These are phyloP conservation scores for Annulohypoxylon stygium DNA, from an alignment of 495 filamentous ascomycete genomes.

Conservation along the genomic window DNA sequence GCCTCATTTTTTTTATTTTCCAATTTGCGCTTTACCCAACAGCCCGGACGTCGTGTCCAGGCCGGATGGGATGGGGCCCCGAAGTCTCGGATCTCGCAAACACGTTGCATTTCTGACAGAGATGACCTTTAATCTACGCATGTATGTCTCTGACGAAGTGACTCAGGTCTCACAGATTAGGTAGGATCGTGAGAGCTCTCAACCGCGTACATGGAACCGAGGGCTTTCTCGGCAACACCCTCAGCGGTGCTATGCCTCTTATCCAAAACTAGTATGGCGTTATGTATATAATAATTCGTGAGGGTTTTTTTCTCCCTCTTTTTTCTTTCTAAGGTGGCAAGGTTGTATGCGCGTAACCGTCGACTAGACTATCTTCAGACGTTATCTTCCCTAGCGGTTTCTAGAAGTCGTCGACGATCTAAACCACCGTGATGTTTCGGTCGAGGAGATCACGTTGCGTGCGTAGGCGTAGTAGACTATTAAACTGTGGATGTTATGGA, in stretches of 20 bases:
- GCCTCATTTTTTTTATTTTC: slow-evolving; percentile 2
- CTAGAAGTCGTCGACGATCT: slow-evolving; percentile 18
- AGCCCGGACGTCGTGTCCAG: slow-evolving; percentile 37
- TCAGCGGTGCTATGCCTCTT: slow-evolving; percentile 30
- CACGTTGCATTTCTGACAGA: slow-evolving; percentile 45
- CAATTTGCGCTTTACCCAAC: slow-evolving; percentile 1
- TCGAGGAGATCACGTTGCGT: slow-evolving; percentile 24
- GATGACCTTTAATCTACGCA: slow-evolving; percentile 38
- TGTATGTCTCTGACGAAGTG: slow-evolving; percentile 41
- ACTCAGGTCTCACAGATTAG: slow-evolving; percentile 43
- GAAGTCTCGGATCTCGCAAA: slow-evolving; percentile 44
- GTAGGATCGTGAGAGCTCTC: slow-evolving; percentile 44
- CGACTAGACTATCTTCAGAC: slow-evolving; percentile 21
- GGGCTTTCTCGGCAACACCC: slow-evolving; percentile 28
- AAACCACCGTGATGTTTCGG: slow-evolving; percentile 11
- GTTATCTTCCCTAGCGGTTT: slow-evolving; percentile 22
- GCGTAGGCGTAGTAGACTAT: neutral
- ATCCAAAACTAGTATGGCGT: slow-evolving; percentile 35
- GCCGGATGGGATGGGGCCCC: slow-evolving; percentile 31
- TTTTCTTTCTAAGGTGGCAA: neutral
- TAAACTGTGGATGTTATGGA: neutral
- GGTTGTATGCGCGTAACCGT: slow-evolving; percentile 20
- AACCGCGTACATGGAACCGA: slow-evolving; percentile 41
- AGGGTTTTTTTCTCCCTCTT: slow-evolving; percentile 11
- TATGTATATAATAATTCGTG: slow-evolving; percentile 30